phyloP scores from a whole-genome alignment of 805 yeast species.

The Kodamaea lidongshanica region DNA sequence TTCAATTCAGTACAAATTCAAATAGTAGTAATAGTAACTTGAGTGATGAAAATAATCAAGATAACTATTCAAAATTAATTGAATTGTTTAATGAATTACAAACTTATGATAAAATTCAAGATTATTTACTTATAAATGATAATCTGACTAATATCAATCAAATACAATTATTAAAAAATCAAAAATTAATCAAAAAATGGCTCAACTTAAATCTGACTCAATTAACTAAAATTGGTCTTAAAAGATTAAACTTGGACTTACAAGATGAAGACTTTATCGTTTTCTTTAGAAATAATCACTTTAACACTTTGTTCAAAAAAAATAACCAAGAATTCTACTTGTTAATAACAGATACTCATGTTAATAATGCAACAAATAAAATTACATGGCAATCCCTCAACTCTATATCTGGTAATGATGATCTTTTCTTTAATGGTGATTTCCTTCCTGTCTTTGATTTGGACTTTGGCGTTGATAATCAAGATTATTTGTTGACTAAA shows the following conservation, averaged over 20 bases:
- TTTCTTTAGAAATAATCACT: slow-evolving; percentile 87
- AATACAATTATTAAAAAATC: slow-evolving; percentile 10
- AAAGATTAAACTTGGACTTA: slow-evolving; percentile 39
- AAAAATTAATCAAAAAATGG: slow-evolving; percentile 25
- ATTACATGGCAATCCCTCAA: slow-evolving; percentile 79
- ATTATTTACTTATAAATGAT: slow-evolving; percentile 35
- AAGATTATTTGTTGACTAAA: slow-evolving; percentile 34
- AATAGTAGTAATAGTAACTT: slow-evolving; percentile 4
- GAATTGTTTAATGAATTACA: slow-evolving; percentile 19
- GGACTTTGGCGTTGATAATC: slow-evolving; percentile 11
- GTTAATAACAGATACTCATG: slow-evolving; percentile 72
- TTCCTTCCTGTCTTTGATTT: slow-evolving; percentile 44
- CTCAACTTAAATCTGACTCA: slow-evolving; percentile 66
- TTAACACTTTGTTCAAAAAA: slow-evolving; percentile 58
- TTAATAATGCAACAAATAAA: slow-evolving; percentile 27
- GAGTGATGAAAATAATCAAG: slow-evolving; percentile 7
- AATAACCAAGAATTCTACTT: slow-evolving; percentile 47
- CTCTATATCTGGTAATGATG: slow-evolving; percentile 63
- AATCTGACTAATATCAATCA: slow-evolving; percentile 8
- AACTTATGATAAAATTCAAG: slow-evolving; percentile 53
- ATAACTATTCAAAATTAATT: slow-evolving; percentile 13
- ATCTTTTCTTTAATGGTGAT: slow-evolving; percentile 60
- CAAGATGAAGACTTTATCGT: slow-evolving; percentile 54
- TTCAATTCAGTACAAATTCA: not conserved
- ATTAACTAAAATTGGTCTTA: slow-evolving; percentile 63